Conservation (phyloP, 129 eudicot species). For the Cynara cardunculus region DNA sequence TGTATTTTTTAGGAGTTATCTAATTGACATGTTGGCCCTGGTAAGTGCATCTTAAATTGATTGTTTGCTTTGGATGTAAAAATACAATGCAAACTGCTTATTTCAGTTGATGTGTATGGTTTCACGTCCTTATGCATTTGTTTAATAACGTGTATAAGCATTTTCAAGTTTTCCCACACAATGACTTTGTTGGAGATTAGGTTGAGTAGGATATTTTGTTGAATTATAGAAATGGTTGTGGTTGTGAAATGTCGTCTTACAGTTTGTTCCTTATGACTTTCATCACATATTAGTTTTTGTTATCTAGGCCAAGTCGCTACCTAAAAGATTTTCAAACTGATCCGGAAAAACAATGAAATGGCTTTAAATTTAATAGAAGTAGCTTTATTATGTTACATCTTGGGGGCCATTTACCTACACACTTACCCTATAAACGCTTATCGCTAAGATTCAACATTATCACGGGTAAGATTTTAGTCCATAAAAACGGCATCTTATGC, state of each 20-base stretch:
- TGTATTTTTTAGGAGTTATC: constrained; percentile 60
- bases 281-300: not conserved
- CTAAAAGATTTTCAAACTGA: not conserved
- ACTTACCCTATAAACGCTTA: too few relatives aligned
- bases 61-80: not conserved
- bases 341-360: not conserved
- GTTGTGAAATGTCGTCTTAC: not conserved
- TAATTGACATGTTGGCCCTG: constrained; percentile 53
- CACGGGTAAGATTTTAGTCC: too few relatives aligned
- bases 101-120: not conserved
- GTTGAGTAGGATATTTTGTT: too few relatives aligned
- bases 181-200: not conserved
- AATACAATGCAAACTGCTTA: not conserved
- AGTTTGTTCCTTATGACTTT: too few relatives aligned
- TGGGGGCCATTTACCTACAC: too few relatives aligned
- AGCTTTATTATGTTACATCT: not conserved
- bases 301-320: not conserved
- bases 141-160: not conserved
- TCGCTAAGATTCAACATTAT: too few relatives aligned
- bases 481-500: too few relatives aligned
- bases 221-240: not conserved
- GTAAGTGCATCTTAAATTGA: constrained; percentile 19
- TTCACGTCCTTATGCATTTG: not conserved
- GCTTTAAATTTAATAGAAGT: not conserved
- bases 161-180: too few relatives aligned